These are phyloP conservation scores for Vigna angularis DNA, from an alignment of 306 rosid species.

Conservation along the genomic window DNA sequence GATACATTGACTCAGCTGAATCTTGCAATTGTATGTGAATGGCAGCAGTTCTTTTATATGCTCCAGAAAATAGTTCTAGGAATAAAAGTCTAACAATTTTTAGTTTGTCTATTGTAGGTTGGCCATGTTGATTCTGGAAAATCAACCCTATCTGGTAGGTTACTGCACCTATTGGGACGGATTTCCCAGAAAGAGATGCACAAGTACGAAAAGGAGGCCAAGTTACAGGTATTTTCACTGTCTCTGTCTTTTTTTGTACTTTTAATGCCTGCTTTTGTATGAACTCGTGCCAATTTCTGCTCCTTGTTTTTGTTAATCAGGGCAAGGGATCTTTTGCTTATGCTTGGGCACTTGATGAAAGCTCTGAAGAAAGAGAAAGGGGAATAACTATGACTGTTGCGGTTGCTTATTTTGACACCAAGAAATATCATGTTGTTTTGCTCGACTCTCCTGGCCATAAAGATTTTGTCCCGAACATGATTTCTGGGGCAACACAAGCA, in stretches of 20 bases:
- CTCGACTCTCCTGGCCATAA: conserved; percentile 99
- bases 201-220: conserved; percentile 94
- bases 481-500: conserved; percentile 97
- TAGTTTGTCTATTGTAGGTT: conserved; percentile 69
- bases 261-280: conserved; percentile 30
- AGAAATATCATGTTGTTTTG: conserved; percentile 88
- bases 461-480: conserved; percentile 98
- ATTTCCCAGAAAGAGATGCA: conserved; percentile 94
- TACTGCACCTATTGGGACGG: conserved; percentile 84
- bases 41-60: conserved; percentile 26
- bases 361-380: conserved; percentile 96
- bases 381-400: conserved; percentile 99
- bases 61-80: conserved; percentile 31
- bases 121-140: conserved; percentile 99
- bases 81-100: conserved; percentile 33
- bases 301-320: conserved; percentile 50
- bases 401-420: conserved; percentile 97
- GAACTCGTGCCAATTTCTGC: conserved; percentile 29
- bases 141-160: conserved; percentile 95
- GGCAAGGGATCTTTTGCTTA: conserved; percentile 97
- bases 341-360: conserved; percentile 99
- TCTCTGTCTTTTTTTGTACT: conserved; percentile 37
- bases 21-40: conserved; percentile 83
- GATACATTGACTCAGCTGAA: conserved; percentile 84
- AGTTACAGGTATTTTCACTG: conserved; percentile 64